Base-by-base conservation (phyloP, 768 basidiomycete genomes). In the Panus rudis region DNA sequence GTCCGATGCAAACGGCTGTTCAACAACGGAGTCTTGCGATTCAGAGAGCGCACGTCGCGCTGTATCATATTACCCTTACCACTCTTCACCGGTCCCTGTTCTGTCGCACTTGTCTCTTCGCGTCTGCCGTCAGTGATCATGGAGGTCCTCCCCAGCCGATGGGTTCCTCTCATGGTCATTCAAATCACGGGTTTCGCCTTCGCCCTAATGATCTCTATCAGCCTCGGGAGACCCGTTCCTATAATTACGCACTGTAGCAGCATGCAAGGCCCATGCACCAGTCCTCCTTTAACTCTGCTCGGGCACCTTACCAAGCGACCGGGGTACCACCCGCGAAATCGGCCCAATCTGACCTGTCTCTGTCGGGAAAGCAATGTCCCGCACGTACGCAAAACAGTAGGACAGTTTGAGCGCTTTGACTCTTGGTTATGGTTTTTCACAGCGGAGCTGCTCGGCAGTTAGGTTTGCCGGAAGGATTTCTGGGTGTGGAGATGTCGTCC, bases 351-450 rank as follows among this genome's bases (percentile, higher is more conserved):
- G 78, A 61, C 3, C 91, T 87, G 55, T 88, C 87, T 51, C 91
- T 84, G 39, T 79, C 86, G 33, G 90, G 85, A 38, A 92, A 72
- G 59, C 92, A 91, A 59, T 94, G 83, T 58, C 78, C 12, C 69
- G 77, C 40, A 86, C 78, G 56, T 76, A 83, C 7, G 79, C 79
- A 57, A 88, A 91, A 5, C 78, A 73, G 6, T 83, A 66, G 28
- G 76, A 72, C 26, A 89, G 75, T 45, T 75, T 80, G 37, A 96
- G 58, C 20, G 75, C 69, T 51, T 89, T 77, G 8, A 76, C 70
- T 63, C n/a, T n/a, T n/a, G n/a, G n/a, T n/a, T n/a, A n/a, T n/a
- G n/a, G n/a, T n/a, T 96, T 96, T 52, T 72, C 66, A 53, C 69
- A 71, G 33, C 68, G 76, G 30, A 86, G 70, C 47, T 86, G 77